phyloP scores from a whole-genome alignment of 2,329 filamentous ascomycete genomes.

The Dactylellina sp. region DNA sequence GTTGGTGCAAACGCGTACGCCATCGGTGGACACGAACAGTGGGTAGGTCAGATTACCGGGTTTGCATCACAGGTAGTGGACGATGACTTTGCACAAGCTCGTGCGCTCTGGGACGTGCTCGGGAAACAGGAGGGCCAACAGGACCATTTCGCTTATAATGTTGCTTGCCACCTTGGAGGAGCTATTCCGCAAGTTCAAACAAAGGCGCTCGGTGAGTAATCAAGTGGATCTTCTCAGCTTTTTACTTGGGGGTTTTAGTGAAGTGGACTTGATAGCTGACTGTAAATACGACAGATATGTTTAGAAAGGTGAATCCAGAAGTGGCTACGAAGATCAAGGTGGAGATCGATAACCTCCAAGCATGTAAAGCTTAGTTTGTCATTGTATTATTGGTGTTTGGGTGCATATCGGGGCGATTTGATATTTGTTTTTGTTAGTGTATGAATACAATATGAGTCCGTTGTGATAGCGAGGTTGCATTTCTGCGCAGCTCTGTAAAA shows the following conservation, averaged over 20 bases:
- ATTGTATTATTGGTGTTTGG: slow-evolving; percentile 2
- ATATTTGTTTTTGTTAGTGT: neutral
- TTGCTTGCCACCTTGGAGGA: slow-evolving; percentile 70
- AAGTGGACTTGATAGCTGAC: neutral
- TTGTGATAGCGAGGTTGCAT: too few relatives aligned
- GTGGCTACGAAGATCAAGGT: slow-evolving; percentile 28
- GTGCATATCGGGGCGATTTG: neutral
- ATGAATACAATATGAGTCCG: too few relatives aligned
- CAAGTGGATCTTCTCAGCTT: slow-evolving; percentile 59
- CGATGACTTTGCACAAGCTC: slow-evolving; percentile 68
- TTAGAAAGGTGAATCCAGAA: slow-evolving; percentile 33
- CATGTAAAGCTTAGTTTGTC: slow-evolving; percentile 1
- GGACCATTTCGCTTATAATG: slow-evolving; percentile 72
- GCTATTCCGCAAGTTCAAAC: slow-evolving; percentile 70
- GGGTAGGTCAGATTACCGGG: slow-evolving; percentile 60
- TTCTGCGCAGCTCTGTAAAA: too few relatives aligned
- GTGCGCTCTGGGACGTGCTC: slow-evolving; percentile 67
- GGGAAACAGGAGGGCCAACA: slow-evolving; percentile 70
- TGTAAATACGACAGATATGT: slow-evolving; percentile 25
- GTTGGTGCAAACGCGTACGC: slow-evolving; percentile 38
- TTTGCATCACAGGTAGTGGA: slow-evolving; percentile 64
- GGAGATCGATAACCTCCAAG: slow-evolving; percentile 11
- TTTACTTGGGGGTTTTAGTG: neutral
- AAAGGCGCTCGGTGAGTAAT: slow-evolving; percentile 73
- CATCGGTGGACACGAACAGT: slow-evolving; percentile 60